A percentile compares a stretch with the other conserved stretches of the same genome.
These are phyloP conservation scores for Cydonia oblonga DNA, from an alignment of 331 rosid genomes.

Conservation along the genomic window DNA sequence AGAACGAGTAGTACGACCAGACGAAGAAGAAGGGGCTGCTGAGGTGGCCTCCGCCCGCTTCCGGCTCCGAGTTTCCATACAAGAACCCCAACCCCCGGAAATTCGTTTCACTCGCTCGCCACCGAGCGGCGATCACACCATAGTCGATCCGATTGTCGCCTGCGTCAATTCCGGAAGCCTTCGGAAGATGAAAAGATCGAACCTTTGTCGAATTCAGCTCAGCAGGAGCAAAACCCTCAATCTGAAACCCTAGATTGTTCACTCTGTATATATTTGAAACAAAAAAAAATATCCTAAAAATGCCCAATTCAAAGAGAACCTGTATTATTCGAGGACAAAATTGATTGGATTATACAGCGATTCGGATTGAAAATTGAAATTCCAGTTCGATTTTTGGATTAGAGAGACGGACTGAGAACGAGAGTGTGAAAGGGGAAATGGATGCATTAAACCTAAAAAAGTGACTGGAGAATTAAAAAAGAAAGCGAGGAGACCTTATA, in stretches of 20 bases:
- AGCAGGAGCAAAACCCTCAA: conserved; percentile 13
- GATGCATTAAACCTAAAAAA: conserved; percentile 36
- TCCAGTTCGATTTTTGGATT: background rate
- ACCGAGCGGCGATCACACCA: conserved; percentile 62
- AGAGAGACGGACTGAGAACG: background rate
- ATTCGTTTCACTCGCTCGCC: conserved; percentile 67
- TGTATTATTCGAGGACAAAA: background rate
- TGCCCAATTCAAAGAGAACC: background rate
- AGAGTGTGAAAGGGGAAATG: background rate
- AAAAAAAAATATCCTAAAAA: background rate
- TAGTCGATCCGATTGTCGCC: conserved; percentile 22
- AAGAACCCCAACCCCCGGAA: conserved; percentile 87
- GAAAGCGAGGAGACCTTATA: background rate
- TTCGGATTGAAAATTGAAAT: background rate
- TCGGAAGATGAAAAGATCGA: background rate
- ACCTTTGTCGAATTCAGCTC: conserved; percentile 16
- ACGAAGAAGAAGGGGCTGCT: conserved; percentile 98
- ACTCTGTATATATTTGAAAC: background rate
- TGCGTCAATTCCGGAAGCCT: conserved; percentile 14
- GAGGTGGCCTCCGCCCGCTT: conserved; percentile 99
- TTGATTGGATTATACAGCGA: background rate
- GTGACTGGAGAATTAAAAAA: conserved; percentile 13
- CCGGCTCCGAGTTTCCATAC: conserved; percentile 99
- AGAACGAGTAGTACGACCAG: conserved; percentile 75
- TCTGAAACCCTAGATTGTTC: conserved; percentile 45